Base-by-base conservation (phyloP, 1,284 basidiomycete genomes). In the Cutaneotrichosporon sp. region DNA sequence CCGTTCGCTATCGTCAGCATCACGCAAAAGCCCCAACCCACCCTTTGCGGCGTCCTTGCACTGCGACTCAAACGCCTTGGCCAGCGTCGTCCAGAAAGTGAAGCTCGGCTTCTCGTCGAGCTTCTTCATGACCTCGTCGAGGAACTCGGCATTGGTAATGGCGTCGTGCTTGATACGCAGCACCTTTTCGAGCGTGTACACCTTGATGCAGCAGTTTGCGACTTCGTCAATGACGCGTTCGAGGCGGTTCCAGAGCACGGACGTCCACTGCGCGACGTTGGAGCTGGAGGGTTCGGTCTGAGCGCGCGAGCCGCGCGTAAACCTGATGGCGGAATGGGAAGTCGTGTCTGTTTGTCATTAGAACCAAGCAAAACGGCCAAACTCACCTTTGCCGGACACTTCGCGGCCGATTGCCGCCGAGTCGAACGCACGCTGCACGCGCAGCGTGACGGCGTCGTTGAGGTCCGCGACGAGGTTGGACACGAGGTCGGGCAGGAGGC, bases 141-240 rank as follows among this genome's bases (percentile, higher is more conserved):
- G 76, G 71, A 97, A 97, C 8, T 87, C 80, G 1, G 80, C 76
- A 52, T 90, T 87, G 0, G 87, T 84, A 17, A 81, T 76, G 0
- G 84, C 79, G 68, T 94, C 90, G 67, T 83, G 87, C 77, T 97
- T 97, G 63, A 93, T 74, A 65, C 83, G 84, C 26, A 97, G 78
- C 4, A 97, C 93, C 67, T 90, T 96, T 72, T 97, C 92, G 7
- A 98, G 81, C 0, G 87, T 88, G 72, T 97, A 96, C 4, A 97
- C 88, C 80, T 94, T 93, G 69, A 90, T 83, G 70, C 92, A 96
- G 63, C 89, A 90, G 49, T 84, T 85, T 2, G 88, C 83, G 81
- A 98, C 85, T 63, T 94, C 91, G 59, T 90, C 86, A 4, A 96
- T 82, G 64, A 97, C 81, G 7, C 77, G 78, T 64, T 94, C 90